Percentiles rank a stretch among this genome's conserved stretches.
Evolutionary conservation across 352 stramenopile species (phyloP).

Genomic region (Thalassiosira ordinaria): DNA sequence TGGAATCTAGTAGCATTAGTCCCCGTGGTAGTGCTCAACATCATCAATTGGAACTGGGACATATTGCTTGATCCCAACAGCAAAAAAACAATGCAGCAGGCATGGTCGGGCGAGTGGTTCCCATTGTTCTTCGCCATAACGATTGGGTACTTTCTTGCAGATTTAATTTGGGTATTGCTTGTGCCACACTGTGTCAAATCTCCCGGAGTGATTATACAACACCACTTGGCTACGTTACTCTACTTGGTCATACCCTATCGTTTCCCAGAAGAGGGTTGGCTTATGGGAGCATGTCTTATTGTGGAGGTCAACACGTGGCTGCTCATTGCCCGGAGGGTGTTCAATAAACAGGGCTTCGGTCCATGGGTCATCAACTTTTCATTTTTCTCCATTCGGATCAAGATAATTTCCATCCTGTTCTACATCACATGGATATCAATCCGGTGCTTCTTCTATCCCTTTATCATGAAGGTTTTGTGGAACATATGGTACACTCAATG

Average conservation of each 20-base stretch:
- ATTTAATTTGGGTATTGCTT: constrained; percentile 77
- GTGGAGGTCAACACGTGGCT: constrained; percentile 87
- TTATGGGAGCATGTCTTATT: constrained; percentile 79
- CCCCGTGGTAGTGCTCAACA: constrained; percentile 77
- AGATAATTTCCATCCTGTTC: constrained; percentile 84
- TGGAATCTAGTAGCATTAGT: constrained; percentile 84
- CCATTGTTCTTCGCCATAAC: constrained; percentile 65
- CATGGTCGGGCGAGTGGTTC: constrained; percentile 83
- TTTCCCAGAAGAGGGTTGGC: constrained; percentile 58
- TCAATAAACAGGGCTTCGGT: constrained; percentile 83
- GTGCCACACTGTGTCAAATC: constrained; percentile 79
- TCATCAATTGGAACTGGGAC: constrained; percentile 86
- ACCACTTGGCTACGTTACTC: constrained; percentile 78
- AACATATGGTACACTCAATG: constrained; percentile 45
- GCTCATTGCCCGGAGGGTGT: constrained; percentile 81
- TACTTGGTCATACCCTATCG: constrained; percentile 76
- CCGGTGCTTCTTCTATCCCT: constrained; percentile 73
- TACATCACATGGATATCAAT: constrained; percentile 81
- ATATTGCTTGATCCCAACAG: constrained; percentile 59
- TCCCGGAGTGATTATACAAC: constrained; percentile 79
- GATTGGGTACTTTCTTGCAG: constrained; percentile 81
- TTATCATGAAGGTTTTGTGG: constrained; percentile 60
- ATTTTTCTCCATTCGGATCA: constrained; percentile 79
- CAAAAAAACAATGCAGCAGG: constrained; percentile 56
- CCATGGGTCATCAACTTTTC: constrained; percentile 82